These are phyloP conservation scores for Oryza rufipogon DNA, from an alignment of 176 grass and related monocot genomes.

Conservation along the genomic window DNA sequence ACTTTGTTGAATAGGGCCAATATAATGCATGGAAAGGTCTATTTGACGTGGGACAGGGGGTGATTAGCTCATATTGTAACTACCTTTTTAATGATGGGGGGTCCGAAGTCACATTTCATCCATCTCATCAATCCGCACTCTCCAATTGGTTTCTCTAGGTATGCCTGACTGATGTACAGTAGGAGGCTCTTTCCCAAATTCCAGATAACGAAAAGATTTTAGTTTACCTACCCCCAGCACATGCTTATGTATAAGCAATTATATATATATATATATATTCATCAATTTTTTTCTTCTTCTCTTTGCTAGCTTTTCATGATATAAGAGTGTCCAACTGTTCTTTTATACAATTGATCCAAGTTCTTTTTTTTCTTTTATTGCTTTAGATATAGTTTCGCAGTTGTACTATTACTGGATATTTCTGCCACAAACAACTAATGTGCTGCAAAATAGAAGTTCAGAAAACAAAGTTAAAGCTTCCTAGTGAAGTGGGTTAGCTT, in stretches of 20 bases:
- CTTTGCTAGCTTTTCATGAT: neutral
- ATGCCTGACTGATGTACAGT: neutral
- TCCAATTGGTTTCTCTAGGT: neutral
- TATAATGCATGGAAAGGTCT: constrained; percentile 4
- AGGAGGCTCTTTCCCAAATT: neutral
- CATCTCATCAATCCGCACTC: constrained; percentile 17
- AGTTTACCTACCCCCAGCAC: neutral
- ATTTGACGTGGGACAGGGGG: constrained; percentile 20
- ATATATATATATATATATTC: neutral
- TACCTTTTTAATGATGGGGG: constrained; percentile 27
- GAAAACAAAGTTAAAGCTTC: neutral
- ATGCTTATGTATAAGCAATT: too few relatives aligned
- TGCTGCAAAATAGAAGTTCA: neutral
- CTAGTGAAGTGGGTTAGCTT: too few relatives aligned
- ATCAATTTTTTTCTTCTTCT: neutral
- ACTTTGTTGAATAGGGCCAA: constrained; percentile 15
- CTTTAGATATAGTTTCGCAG: neutral
- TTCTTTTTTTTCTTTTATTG: neutral
- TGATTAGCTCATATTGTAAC: constrained; percentile 26
- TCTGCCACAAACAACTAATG: neutral
- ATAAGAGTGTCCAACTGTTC: neutral
- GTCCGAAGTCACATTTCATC: constrained; percentile 23
- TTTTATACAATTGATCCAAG: neutral
- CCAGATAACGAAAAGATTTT: neutral
- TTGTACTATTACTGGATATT: neutral